Base-by-base conservation (phyloP, 83 land plant genomes). In the Picea mariana region DNA sequence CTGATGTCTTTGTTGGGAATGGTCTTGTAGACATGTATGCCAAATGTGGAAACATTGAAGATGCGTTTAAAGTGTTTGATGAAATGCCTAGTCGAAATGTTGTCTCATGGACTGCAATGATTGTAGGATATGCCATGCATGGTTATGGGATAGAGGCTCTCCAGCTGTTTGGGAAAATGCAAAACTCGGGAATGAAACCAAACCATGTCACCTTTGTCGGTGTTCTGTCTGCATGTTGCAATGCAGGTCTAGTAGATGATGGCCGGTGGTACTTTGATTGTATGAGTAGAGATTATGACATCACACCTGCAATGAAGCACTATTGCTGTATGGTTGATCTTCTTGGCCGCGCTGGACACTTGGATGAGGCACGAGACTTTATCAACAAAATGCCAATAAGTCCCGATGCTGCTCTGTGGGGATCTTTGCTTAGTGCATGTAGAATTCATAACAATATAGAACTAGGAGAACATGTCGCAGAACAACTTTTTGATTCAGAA, bases 1-100 rank as follows among this genome's bases (percentile, higher is more conserved):
- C 61, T 38, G 83, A 79, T 78, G 38, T 13, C 34, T 67, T 31
- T 75, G 84, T 90, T n/a, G 84, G 66, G 40, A 90, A 85, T 78
- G 63, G 62, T 3, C 84, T 76, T 52, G 6, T 76, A 4, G 44
- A 21, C 59, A 40, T 76, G 78, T 47, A 76, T 21, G 60, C 49
- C 17, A 76, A 52, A 76, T 76, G 78, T 21, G 21, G 78, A 23
- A 24, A 17, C 4, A 21, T 76, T 21, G 78, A 24, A 23, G 78
- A 76, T 40, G 55, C 78, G 0, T 31, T 20, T 21, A 17, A 76
- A 76, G 13, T 76, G 15, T 76, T 76, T 52, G 55, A 24, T 24
- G n/a, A n/a, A 52, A 76, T 76, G 60, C 49, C 78, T 76, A 9
- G 44, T 21, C 40, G 60, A 21, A 52, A 76, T 52, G 78, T 52